Base-by-base conservation (phyloP, 2,329 filamentous ascomycete genomes). In the Colletotrichum sublineola region DNA sequence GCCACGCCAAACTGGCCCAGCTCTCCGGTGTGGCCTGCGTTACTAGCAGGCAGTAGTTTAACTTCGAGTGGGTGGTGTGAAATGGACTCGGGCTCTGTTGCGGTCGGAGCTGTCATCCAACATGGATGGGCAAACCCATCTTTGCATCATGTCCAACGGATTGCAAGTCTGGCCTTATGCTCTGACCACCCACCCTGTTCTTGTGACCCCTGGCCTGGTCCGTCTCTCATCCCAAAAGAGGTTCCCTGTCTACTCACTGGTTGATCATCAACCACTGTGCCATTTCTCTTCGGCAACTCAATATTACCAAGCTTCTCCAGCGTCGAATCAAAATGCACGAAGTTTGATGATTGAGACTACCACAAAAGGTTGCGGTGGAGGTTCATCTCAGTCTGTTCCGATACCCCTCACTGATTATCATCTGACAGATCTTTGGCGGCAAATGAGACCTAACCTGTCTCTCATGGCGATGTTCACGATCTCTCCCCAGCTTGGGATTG, bases 141-240 rank as follows among this genome's bases (percentile, higher is more conserved):
- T 33, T 48, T 55, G 57, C 44, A 38, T 48, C 61, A 52, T 61
- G 29, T 44, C 62, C 46, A 61, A 38, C 56, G 38, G 36, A 46
- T 44, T 72, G 42, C 58, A 55, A 58, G 58, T 52, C 60, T 62
- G 38, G 71, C 50, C 67, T 66, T 42, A 18, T 66, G 67, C 67
- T 58, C 56, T 70, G 71, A 56, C 56, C 62, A 70, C 71, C 69
- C 67, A 65, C 67, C 55, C 61, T 24, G 33, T 71, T 48, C 42
- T 36, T 11, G 18, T 9, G n/a, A 20, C 40, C 71, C 71, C 71
- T 73, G 70, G 61, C 67, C 58, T 72, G 46, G 66, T 55, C 56
- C 58, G 29, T 62, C 67, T 38, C 38, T 24, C 14, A 20, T 67
- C 61, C 71, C 63, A 63, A 67, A 62, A 52, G 67, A 67, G 67